These are phyloP conservation scores for Mycena galericulata DNA, from an alignment of 768 basidiomycete species.

Conservation along the genomic window DNA sequence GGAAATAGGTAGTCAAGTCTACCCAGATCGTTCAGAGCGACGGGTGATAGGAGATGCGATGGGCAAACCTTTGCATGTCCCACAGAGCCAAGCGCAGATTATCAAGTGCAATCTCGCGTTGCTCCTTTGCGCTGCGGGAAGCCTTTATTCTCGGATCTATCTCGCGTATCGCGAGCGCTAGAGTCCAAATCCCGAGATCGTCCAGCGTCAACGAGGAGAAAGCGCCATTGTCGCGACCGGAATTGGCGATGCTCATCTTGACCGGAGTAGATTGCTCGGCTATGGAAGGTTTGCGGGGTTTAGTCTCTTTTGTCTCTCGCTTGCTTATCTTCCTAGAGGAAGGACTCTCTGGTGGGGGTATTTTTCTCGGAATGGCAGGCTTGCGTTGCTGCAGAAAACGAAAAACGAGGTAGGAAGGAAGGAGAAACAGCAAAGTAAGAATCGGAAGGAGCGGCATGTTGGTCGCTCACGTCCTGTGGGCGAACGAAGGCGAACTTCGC, in stretches of 20 bases:
- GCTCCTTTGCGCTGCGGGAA: conserved; percentile 14
- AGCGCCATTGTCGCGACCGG: conserved; percentile 31
- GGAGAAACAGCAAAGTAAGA: no score
- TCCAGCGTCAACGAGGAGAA: conserved; percentile 33
- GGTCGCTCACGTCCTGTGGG: no score
- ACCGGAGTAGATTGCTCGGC: conserved; percentile 27
- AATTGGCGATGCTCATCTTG: conserved; percentile 32
- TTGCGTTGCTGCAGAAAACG: no score
- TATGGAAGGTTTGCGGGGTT: conserved; percentile 20
- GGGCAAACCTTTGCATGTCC: conserved; percentile 30
- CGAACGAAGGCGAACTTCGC: no score
- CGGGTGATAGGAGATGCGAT: not conserved
- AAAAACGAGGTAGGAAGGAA: no score
- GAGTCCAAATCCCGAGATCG: conserved; percentile 32
- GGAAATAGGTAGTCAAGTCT: conserved; percentile 38
- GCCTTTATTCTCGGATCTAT: conserved; percentile 21
- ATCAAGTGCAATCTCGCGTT: conserved; percentile 10
- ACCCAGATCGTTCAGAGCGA: not conserved
- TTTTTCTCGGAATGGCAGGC: no score
- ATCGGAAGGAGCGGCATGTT: no score
- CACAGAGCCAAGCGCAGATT: conserved; percentile 32
- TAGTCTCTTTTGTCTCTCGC: no score
- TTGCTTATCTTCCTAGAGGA: no score
- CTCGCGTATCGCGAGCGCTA: conserved; percentile 14
- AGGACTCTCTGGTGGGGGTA: no score